Evolutionary conservation across 139 green algal genomes (phyloP).

Genomic region (Ettlia oleoabundans): DNA sequence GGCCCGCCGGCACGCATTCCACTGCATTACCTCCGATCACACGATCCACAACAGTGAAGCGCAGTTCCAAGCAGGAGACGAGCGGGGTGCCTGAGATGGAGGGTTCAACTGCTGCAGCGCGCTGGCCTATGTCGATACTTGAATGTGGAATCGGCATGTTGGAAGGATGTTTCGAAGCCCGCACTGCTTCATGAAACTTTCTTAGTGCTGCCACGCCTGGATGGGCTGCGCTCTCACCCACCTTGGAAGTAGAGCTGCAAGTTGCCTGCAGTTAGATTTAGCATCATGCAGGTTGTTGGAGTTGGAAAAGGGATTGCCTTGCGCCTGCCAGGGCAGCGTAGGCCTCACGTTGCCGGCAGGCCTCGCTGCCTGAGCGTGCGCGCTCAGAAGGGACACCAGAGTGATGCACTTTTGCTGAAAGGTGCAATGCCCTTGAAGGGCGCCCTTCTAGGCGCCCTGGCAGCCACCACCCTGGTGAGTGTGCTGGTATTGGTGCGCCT

Average conservation of each 20-base stretch:
- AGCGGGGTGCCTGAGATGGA: background rate
- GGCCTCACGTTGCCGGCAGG: background rate
- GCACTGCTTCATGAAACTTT: no score
- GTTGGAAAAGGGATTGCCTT: background rate
- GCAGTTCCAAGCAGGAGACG: background rate
- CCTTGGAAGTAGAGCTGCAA: no score
- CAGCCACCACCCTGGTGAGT: conserved; percentile 38
- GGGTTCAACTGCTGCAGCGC: background rate
- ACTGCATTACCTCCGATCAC: no score
- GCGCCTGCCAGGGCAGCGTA: background rate
- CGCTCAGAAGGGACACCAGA: background rate
- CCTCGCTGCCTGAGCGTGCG: background rate
- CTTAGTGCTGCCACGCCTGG: no score
- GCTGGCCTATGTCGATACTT: no score
- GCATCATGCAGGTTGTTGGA: background rate
- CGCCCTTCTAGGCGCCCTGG: conserved; percentile 32
- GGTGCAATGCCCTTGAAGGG: background rate
- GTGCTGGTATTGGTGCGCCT: background rate
- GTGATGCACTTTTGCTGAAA: background rate
- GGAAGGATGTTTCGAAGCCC: no score
- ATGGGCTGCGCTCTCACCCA: no score
- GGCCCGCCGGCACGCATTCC: background rate
- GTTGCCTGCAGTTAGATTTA: no score
- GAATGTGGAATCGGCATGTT: no score
- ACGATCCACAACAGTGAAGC: background rate